phyloP scores from a whole-genome alignment of 768 basidiomycete genomes.

The Crepidotus variabilis region DNA sequence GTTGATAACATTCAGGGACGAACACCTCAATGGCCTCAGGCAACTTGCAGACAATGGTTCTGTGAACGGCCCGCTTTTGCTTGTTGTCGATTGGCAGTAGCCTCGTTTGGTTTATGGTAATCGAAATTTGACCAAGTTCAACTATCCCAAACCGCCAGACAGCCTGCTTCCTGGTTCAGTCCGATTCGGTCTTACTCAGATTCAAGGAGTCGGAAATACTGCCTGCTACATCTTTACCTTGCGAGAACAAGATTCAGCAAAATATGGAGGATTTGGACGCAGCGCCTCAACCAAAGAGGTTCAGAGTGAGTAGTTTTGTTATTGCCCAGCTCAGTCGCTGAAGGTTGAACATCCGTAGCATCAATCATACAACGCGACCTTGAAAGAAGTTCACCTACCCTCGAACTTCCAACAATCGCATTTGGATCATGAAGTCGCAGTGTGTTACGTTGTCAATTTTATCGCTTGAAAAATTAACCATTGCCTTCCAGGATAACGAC shows the following conservation, averaged over 20 bases:
- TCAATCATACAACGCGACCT: constrained; percentile 63
- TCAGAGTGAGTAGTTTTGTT: constrained; percentile 4
- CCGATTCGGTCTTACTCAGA: background rate
- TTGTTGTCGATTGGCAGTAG: background rate
- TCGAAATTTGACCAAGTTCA: background rate
- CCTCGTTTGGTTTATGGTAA: background rate
- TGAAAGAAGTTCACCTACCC: constrained; percentile 72
- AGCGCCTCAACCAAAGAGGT: constrained; percentile 9
- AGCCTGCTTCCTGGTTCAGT: background rate
- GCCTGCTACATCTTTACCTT: background rate
- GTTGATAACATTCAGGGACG: no score
- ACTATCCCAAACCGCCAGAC: background rate
- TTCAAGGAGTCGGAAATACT: background rate
- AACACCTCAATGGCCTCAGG: no score
- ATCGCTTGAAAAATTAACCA: background rate
- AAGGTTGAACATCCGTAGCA: constrained; percentile 38
- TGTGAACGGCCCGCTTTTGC: background rate
- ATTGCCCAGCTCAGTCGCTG: background rate
- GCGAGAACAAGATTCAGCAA: background rate
- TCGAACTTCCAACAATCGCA: constrained; percentile 54
- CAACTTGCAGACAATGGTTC: no score
- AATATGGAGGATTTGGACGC: background rate
- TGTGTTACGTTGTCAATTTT: constrained; percentile 21
- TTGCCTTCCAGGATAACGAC: constrained; percentile 54
- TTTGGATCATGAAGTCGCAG: constrained; percentile 60